Evolutionary conservation across 2,329 filamentous ascomycete genomes (phyloP).

Genomic region (Rhytidhysteron rufulum): DNA sequence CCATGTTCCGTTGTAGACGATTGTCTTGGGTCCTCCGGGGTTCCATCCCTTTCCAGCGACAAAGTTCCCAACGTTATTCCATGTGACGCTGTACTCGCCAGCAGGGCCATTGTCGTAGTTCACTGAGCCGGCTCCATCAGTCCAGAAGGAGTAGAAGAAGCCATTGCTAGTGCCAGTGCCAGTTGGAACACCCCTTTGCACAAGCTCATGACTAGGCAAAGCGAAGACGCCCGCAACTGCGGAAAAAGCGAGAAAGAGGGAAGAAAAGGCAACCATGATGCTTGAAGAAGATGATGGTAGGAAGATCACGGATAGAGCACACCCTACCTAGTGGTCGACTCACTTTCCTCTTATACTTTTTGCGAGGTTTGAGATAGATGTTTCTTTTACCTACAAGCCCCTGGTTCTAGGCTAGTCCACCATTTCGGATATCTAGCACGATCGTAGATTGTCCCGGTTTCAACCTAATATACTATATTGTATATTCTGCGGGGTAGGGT

Average conservation of each 20-base stretch:
- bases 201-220: conserved; percentile 33
- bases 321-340: background rate
- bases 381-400: no score
- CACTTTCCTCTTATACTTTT: background rate
- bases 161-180: conserved; percentile 53
- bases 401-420: no score
- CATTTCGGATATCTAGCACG: no score
- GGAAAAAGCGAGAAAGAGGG: conserved; percentile 35
- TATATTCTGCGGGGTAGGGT: no score
- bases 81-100: conserved; percentile 50
- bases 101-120: conserved; percentile 54
- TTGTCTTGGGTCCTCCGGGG: conserved; percentile 46
- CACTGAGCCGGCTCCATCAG: conserved; percentile 49
- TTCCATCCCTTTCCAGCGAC: conserved; percentile 59
- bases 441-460: no score
- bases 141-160: conserved; percentile 61
- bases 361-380: no score
- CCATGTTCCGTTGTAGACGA: conserved; percentile 49
- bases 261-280: conserved; percentile 42
- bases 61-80: conserved; percentile 52
- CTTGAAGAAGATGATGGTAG: background rate
- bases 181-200: conserved; percentile 43
- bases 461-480: no score
- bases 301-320: background rate
- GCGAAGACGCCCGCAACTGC: conserved; percentile 32